Conservation (phyloP, 2,329 filamentous ascomycete genomes). For the Triangularia verruculosa region DNA sequence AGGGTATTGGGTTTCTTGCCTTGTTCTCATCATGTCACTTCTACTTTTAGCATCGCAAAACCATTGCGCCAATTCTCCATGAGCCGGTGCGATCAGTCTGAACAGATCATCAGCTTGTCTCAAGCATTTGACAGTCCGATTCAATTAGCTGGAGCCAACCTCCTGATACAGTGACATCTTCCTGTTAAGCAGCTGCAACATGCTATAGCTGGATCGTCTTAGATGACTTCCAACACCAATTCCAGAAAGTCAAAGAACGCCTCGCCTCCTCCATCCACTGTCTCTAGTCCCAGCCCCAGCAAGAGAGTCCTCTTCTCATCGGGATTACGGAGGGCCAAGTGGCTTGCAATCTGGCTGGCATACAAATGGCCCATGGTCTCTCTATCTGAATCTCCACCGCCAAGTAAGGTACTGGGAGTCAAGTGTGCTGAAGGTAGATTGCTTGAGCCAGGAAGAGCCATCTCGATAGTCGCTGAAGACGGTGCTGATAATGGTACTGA, state of each 20-base stretch:
- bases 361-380: conserved; percentile 85
- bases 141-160: not conserved
- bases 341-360: conserved; percentile 83
- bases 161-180: not conserved
- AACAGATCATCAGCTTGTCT: too few relatives aligned
- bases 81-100: not conserved
- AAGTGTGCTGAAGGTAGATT: conserved; percentile 75
- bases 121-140: not conserved
- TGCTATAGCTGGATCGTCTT: too few relatives aligned
- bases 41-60: too few relatives aligned
- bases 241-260: conserved; percentile 65
- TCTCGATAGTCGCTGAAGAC: conserved; percentile 61
- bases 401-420: conserved; percentile 82
- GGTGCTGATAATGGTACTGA: conserved; percentile 74
- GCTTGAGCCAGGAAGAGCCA: conserved; percentile 49
- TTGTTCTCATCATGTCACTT: too few relatives aligned
- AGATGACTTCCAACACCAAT: conserved; percentile 57
- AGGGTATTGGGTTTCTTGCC: not conserved
- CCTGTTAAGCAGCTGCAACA: too few relatives aligned
- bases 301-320: conserved; percentile 60
- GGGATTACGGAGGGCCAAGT: conserved; percentile 68
- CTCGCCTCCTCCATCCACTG: conserved; percentile 49
- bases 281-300: conserved; percentile 57
- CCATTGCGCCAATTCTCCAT: too few relatives aligned
- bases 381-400: conserved; percentile 73